These are phyloP conservation scores for Haplosporangium sp. DNA, from an alignment of 371 early-diverging fungal genomes.

Conservation along the genomic window DNA sequence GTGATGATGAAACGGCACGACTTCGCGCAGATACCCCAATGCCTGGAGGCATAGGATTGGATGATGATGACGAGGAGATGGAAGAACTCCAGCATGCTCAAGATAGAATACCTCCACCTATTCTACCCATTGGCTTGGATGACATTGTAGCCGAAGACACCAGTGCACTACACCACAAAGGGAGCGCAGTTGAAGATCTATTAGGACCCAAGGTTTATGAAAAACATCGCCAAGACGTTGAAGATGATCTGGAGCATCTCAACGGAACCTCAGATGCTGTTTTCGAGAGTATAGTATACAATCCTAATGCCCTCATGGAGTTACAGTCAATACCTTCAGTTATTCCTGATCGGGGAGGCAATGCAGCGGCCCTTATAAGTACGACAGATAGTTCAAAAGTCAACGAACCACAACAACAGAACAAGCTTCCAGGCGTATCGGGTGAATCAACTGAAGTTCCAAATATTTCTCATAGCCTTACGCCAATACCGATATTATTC, in stretches of 20 bases:
- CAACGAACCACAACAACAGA: background rate
- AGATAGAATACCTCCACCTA: slow-evolving; percentile 48
- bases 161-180: background rate
- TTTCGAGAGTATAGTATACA: slow-evolving; percentile 38
- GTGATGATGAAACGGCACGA: slow-evolving; percentile 47
- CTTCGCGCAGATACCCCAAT: slow-evolving; percentile 54
- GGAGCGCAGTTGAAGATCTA: background rate
- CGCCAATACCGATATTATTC: slow-evolving; percentile 32
- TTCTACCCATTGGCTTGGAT: slow-evolving; percentile 27
- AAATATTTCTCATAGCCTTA: slow-evolving; percentile 6
- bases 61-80: slow-evolving; percentile 50
- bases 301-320: slow-evolving; percentile 37
- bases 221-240: slow-evolving; percentile 21
- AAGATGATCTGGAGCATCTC: slow-evolving; percentile 35
- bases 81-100: slow-evolving; percentile 50
- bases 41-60: slow-evolving; percentile 54
- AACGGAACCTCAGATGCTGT: slow-evolving; percentile 26
- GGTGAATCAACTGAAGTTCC: background rate
- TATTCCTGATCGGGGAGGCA: slow-evolving; percentile 24
- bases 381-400: background rate
- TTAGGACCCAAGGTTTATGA: slow-evolving; percentile 9
- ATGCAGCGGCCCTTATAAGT: background rate
- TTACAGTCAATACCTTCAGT: slow-evolving; percentile 40
- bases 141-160: slow-evolving; percentile 21
- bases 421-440: background rate